Evolutionary conservation across 2,329 filamentous ascomycete genomes (phyloP).

Genomic region (Calonectria pauciramosa): DNA sequence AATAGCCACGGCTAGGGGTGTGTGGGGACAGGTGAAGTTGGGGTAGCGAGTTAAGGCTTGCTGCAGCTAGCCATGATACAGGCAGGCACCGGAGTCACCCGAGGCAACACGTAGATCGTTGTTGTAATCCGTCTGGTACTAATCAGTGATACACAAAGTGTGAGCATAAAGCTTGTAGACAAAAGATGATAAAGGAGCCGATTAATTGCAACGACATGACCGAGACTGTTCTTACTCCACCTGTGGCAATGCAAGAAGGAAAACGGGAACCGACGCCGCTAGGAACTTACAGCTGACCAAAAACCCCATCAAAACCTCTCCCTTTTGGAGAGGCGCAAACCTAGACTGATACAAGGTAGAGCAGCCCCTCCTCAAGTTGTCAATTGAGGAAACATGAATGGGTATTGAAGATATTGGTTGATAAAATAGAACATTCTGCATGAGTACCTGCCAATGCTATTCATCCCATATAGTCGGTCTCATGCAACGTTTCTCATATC

Average conservation of each 20-base stretch:
- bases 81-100: not conserved
- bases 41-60: not conserved
- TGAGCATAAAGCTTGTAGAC: not conserved
- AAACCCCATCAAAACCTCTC: too few relatives aligned
- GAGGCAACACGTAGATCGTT: not conserved
- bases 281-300: conserved; percentile 3
- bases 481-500: not conserved
- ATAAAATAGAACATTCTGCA: not conserved
- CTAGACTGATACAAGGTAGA: not conserved
- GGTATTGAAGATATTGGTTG: not conserved
- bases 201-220: not conserved
- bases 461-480: not conserved
- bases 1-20: not conserved
- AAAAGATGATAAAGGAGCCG: not conserved
- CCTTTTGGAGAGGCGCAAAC: not conserved
- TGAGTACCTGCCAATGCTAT: not conserved
- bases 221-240: conserved; percentile 10
- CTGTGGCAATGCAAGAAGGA: not conserved
- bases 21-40: not conserved
- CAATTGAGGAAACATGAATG: too few relatives aligned
- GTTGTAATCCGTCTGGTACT: not conserved
- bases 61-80: not conserved
- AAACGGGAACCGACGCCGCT: conserved; percentile 19
- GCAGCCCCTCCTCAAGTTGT: too few relatives aligned
- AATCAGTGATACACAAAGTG: not conserved